Evolutionary conservation across 1,284 basidiomycete genomes (phyloP), one percentile per base, ranked within the genome.

Genomic region (Ceratobasidium papillatum): DNA sequence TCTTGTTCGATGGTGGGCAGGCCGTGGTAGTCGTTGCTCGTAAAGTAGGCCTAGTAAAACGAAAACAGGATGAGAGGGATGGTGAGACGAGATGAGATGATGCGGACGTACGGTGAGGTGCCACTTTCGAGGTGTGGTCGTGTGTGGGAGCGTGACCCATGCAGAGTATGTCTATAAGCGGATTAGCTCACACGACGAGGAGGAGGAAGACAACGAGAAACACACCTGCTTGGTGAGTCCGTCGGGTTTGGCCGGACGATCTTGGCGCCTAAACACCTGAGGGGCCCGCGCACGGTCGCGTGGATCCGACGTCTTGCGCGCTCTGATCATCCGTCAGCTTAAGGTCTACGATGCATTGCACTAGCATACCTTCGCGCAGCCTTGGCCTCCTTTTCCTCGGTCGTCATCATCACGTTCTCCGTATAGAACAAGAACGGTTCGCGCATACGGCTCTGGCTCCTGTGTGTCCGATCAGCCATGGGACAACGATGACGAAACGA

Each of bases 371-470:
- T 14, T 27, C 49, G 47, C 11, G 72, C 68, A 22, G 66, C 59
- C 54, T 75, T 76, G 36, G 76, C 76, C 30, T 75, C 76, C 65
- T 77, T 78, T 62, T 78, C 76, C 45, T 77, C 76, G 34, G 69
- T 43, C 27, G 76, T 75, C 43, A 74, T 76, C 75, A 75, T 76
- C 43, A 68, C 76, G 38, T 77, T 76, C 66, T 78, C 38, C 51
- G 74, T 77, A 51, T 78, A 78, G 59, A 78, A 77, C 34, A 78
- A 64, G 56, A 78, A 78, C 11, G 77, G 77, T 59, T 78, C 77
- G 41, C 77, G 76, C 77, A 78, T 78, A 34, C 77, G 75, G 12
- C 76, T 77, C 36, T 77, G 76, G 52, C 74, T 76, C 58, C 58
- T 73, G 47, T 25, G 11, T 30, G 12, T 17, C 5, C 12, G 2